Evolutionary conservation across 1,284 basidiomycete genomes (phyloP), one percentile per base, ranked within the genome.

Genomic region (Porogramme epimiltina): DNA sequence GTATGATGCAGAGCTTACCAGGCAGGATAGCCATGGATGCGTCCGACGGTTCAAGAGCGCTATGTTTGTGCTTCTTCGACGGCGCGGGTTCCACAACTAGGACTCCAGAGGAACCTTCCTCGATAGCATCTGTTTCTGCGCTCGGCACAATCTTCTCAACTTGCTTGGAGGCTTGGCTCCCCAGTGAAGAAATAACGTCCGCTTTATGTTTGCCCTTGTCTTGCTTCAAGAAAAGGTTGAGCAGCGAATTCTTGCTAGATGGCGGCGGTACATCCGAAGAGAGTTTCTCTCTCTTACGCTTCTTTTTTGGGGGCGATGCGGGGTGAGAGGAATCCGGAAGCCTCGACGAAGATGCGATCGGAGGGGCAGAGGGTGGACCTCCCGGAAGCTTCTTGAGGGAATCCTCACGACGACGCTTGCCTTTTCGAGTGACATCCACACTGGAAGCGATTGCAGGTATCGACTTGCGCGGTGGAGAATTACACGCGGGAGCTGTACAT

Each of bases 131-230:
- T 13, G 28, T 13, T 6, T 8, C n/a, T n/a, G n/a, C n/a, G n/a
- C n/a, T n/a, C n/a, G n/a, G n/a, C n/a, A n/a, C n/a, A n/a, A n/a
- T n/a, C n/a, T n/a, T n/a, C n/a, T n/a, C n/a, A n/a, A n/a, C n/a
- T n/a, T n/a, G n/a, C n/a, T n/a, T n/a, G n/a, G n/a, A n/a, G n/a
- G n/a, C n/a, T n/a, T n/a, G n/a, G n/a, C n/a, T n/a, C n/a, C n/a
- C n/a, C n/a, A 13, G 28, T 31, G 28, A 6, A 31, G 6, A 6
- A 31, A n/a, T 20, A 4, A 11, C 24, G 6, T 45, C 47, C n/a
- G 45, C 40, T n/a, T 47, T 53, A 9, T 26, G 33, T 42, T 59
- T 61, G 16, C 48, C 24, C 43, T 56, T 48, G 43, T 53, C 50
- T 31, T 42, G 43, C 28, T 31, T 31, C 28, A 13, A 8, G 28